Evolutionary conservation across 345 rosid species (phyloP).

Genomic region (Eutrema japonicum): DNA sequence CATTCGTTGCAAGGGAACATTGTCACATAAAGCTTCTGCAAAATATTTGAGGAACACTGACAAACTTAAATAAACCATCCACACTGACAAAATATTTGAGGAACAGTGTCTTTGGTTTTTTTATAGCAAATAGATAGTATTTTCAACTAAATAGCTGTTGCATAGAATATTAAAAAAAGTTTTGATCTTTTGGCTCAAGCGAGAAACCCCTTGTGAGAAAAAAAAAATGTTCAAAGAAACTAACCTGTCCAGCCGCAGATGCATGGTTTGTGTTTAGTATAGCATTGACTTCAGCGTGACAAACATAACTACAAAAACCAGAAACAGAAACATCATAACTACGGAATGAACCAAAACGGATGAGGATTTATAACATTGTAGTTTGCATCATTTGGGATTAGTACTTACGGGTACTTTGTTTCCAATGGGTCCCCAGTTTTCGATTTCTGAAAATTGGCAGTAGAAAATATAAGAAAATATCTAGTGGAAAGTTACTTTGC

Average conservation of each 20-base stretch:
- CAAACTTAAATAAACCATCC: conserved; percentile 3
- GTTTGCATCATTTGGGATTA: conserved; percentile 12
- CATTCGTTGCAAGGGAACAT: conserved; percentile 99
- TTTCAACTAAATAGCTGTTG: conserved; percentile 3
- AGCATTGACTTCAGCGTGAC: conserved; percentile 99
- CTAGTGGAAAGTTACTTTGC: conserved; percentile 4
- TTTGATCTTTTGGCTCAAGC: conserved; percentile 3
- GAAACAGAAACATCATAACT: conserved; percentile 20
- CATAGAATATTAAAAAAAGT: neutral
- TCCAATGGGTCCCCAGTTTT: conserved; percentile 74
- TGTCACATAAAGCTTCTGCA: conserved; percentile 95
- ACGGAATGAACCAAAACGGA: conserved; percentile 18
- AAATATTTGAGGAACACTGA: conserved; percentile 35
- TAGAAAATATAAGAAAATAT: neutral
- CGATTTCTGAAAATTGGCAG: conserved; percentile 64
- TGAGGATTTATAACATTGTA: conserved; percentile 10
- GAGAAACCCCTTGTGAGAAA: neutral
- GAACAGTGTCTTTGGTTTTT: neutral
- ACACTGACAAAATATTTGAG: neutral
- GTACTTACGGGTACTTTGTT: conserved; percentile 88
- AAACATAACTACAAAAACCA: conserved; percentile 70
- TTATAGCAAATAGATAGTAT: conserved; percentile 9
- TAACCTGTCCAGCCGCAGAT: conserved; percentile 86
- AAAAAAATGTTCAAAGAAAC: conserved; percentile 14
- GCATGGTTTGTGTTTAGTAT: conserved; percentile 94